These are phyloP conservation scores for Salix purpurea DNA, from an alignment of 345 rosid species.

Conservation along the genomic window DNA sequence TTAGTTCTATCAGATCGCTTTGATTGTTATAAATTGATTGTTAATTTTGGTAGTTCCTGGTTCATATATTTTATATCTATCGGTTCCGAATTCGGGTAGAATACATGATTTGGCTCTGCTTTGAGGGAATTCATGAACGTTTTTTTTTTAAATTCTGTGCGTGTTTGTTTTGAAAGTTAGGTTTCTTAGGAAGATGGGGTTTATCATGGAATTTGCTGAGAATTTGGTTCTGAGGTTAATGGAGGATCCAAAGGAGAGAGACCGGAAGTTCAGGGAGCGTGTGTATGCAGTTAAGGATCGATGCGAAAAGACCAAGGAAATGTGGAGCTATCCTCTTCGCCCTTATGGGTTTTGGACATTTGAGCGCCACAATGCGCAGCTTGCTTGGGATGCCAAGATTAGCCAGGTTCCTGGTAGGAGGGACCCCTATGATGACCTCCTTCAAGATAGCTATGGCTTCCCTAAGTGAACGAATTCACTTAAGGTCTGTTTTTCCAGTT, in stretches of 20 bases:
- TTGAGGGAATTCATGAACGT: not conserved
- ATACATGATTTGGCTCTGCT: not conserved
- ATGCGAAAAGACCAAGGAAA: slow-evolving; percentile 89
- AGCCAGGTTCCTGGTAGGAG: slow-evolving; percentile 93
- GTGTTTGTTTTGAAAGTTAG: not conserved
- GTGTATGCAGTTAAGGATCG: slow-evolving; percentile 62
- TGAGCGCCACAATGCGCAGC: slow-evolving; percentile 91
- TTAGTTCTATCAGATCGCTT: not conserved
- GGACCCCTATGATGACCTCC: slow-evolving; percentile 93
- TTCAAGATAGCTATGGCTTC: slow-evolving; percentile 39
- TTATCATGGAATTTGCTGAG: slow-evolving; percentile 95
- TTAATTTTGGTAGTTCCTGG: not conserved
- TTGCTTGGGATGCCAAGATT: slow-evolving; percentile 91
- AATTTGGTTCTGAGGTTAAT: slow-evolving; percentile 72
- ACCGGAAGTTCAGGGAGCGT: slow-evolving; percentile 68
- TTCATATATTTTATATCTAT: not conserved
- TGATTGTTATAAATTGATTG: not conserved
- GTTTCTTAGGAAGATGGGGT: slow-evolving; percentile 44
- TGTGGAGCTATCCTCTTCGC: slow-evolving; percentile 92
- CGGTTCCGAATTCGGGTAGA: not conserved
- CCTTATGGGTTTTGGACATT: slow-evolving; percentile 98
- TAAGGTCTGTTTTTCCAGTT: slow-evolving; percentile 17
- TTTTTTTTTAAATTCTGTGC: not conserved
- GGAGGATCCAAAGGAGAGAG: slow-evolving; percentile 98
- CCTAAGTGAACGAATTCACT: slow-evolving; percentile 12